Evolutionary conservation across 2,329 filamentous ascomycete genomes (phyloP), one percentile per base, ranked within the genome.

Genomic region (Alternaria postmessia): DNA sequence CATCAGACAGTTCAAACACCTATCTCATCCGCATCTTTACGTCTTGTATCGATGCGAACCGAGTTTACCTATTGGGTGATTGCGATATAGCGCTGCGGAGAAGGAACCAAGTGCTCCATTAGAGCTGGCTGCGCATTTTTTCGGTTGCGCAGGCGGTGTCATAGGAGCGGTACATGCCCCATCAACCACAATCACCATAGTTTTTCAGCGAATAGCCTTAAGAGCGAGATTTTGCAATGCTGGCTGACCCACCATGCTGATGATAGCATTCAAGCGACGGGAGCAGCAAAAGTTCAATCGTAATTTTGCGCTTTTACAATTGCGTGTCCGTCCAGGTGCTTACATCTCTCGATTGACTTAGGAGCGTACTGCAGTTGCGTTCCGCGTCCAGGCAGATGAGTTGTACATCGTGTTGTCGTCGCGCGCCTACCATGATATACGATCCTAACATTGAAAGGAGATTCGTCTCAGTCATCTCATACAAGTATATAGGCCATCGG

Each of bases 81-180:
- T 86, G 85, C 85, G 86, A 88, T 88, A 82, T 76, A 81, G 84
- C 81, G 83, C 81, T 82, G 86, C 85, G 84, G 72, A 88, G 85
- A 88, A 77, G 75, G 78, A 85, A 75, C 68, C 66, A 69, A 71
- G 82, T 85, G 85, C 86, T 82, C 86, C 86, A 89, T 90, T 90
- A 90, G 88, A 90, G 84, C 88, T 89, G 88, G 87, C 88, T 86
- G 84, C 81, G 87, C 83, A 87, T 85, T 85, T 81, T 70, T 83
- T 75, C 79, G 76, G 82, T 92, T 91, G 87, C 87, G 86, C 86
- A 86, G 89, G 88, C 89, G 87, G 91, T 88, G 91, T 94, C 91
- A 93, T 91, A 93, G 88, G 89, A 82, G 86, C 86, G 88, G 83
- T 73, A 93, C 90, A 93, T 88, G 63, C 24, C n/a, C 34, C 54